Conservation (phyloP, 805 yeast genomes). For the Myxozyma udenii region DNA sequence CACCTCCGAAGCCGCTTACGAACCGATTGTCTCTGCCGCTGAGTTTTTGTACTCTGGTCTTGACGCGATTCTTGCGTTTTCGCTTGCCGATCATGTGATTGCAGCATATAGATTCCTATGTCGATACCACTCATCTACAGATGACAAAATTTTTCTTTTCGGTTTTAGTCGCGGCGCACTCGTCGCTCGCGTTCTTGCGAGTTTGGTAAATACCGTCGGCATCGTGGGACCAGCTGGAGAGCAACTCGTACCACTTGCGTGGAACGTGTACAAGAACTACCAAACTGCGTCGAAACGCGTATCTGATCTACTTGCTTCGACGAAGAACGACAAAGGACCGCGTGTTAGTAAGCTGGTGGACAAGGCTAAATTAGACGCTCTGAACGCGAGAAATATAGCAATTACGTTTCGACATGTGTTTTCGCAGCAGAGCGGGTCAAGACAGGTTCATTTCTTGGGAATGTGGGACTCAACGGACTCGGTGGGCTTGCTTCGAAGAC, state of each 20-base stretch:
- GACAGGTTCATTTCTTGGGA: constrained; percentile 55
- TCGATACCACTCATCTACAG: constrained; percentile 21
- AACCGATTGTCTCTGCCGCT: not conserved
- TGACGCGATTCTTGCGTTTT: constrained; percentile 53
- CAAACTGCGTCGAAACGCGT: not conserved
- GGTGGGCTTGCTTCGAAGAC: constrained; percentile 57
- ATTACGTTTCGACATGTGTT: not conserved
- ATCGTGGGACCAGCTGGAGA: constrained; percentile 54
- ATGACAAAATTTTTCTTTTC: constrained; percentile 31
- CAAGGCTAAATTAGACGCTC: not conserved
- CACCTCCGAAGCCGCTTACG: not conserved
- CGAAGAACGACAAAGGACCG: not conserved
- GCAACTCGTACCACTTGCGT: constrained; percentile 56
- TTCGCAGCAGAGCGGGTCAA: not conserved
- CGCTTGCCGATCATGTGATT: constrained; percentile 55
- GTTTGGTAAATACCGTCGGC: constrained; percentile 66
- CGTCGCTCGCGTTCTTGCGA: constrained; percentile 60
- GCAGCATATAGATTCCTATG: constrained; percentile 35
- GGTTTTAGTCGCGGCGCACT: constrained; percentile 56
- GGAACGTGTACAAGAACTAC: constrained; percentile 56
- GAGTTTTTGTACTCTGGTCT: not conserved
- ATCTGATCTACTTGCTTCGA: not conserved
- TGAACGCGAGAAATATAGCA: not conserved
- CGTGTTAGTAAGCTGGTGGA: not conserved
- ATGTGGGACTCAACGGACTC: constrained; percentile 69